phyloP scores from a whole-genome alignment of 306 rosid species.

The Acacia crassicarpa region DNA sequence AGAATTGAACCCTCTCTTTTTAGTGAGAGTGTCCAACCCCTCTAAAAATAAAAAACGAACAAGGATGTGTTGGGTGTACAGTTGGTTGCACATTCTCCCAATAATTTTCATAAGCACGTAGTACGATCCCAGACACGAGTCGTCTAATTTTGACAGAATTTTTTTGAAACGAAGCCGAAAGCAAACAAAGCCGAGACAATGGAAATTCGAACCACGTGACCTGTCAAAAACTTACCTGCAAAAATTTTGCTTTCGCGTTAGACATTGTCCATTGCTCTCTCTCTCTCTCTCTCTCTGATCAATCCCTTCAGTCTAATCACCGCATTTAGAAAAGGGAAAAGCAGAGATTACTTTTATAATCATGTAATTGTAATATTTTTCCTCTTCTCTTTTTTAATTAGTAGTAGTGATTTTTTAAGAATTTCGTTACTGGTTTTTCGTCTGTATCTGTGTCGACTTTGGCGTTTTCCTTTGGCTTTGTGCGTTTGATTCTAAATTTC shows the following conservation, averaged over 20 bases:
- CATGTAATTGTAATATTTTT: neutral
- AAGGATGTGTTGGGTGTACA: too few species aligned
- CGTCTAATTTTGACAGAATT: neutral
- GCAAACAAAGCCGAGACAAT: slow-evolving; percentile 68
- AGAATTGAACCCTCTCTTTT: too few species aligned
- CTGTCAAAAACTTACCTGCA: slow-evolving; percentile 67
- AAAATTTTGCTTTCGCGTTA: neutral
- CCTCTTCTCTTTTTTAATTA: neutral
- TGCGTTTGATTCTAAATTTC: slow-evolving; percentile 4
- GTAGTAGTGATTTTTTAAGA: neutral
- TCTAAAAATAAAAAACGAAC: too few species aligned
- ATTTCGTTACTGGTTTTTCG: slow-evolving; percentile 46
- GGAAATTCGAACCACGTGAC: slow-evolving; percentile 89
- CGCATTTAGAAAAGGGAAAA: neutral
- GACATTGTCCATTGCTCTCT: neutral
- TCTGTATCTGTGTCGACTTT: slow-evolving; percentile 61
- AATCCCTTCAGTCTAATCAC: slow-evolving; percentile 50
- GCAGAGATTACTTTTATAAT: neutral
- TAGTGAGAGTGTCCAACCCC: too few species aligned
- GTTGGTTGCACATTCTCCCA: neutral
- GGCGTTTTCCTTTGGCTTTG: slow-evolving; percentile 56
- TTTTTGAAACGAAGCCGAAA: slow-evolving; percentile 39
- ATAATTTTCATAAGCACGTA: neutral
- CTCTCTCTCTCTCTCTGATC: neutral
- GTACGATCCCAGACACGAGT: neutral